These are phyloP conservation scores for Alternaria tenuissima DNA, from an alignment of 2,329 filamentous ascomycete genomes.

Conservation along the genomic window DNA sequence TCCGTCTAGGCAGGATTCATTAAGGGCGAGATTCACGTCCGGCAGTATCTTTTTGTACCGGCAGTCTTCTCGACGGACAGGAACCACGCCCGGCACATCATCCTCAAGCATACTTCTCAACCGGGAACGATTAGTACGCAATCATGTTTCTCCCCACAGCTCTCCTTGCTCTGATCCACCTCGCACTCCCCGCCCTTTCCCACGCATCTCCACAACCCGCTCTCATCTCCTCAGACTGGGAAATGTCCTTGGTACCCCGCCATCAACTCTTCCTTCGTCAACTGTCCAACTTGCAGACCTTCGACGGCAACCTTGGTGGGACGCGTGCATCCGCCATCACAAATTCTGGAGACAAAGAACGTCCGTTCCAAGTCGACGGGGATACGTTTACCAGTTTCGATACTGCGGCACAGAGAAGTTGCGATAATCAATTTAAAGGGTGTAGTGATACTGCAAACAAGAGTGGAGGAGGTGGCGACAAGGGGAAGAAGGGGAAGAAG, in stretches of 20 bases:
- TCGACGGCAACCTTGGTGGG: conserved; percentile 60
- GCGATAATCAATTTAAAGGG: conserved; percentile 68
- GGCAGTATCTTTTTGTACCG: background rate
- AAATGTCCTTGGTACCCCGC: conserved; percentile 40
- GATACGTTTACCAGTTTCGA: conserved; percentile 62
- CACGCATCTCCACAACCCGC: conserved; percentile 35
- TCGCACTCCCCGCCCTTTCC: conserved; percentile 32
- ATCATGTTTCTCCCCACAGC: conserved; percentile 31
- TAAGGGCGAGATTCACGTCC: background rate
- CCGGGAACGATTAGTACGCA: background rate
- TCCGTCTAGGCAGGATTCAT: background rate
- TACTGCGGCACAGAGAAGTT: conserved; percentile 67
- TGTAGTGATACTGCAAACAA: conserved; percentile 59
- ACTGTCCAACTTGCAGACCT: conserved; percentile 46
- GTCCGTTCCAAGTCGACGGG: conserved; percentile 44
- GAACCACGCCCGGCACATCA: background rate
- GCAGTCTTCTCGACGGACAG: background rate
- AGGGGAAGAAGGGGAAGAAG: conserved; percentile 5
- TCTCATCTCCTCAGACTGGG: conserved; percentile 27
- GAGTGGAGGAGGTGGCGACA: conserved; percentile 4
- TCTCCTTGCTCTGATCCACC: conserved; percentile 32
- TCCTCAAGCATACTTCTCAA: background rate
- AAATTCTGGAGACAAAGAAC: conserved; percentile 60
- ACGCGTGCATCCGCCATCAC: conserved; percentile 60
- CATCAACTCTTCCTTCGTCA: conserved; percentile 48